A percentile compares a stretch with the other conserved stretches of the same genome.
phyloP scores from a whole-genome alignment of 129 eudicot species.

The Flaveria ramosissima region DNA sequence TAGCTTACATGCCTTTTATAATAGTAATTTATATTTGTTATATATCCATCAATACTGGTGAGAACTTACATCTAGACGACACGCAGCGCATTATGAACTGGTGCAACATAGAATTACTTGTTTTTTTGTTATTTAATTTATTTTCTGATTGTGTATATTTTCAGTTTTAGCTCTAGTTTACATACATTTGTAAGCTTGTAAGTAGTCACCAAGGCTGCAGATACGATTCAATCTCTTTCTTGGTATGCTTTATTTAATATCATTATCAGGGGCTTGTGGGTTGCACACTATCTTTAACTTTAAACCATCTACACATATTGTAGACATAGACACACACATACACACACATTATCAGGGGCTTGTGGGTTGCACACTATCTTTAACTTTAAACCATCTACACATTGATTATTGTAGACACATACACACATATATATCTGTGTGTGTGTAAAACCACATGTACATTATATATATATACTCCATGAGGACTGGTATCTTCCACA shows the following conservation, averaged over 20 bases:
- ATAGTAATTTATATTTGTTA: not conserved
- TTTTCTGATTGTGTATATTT: not conserved
- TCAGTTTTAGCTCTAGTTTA: not conserved
- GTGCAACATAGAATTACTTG: not conserved
- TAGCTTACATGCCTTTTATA: not conserved
- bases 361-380: constrained; percentile 41
- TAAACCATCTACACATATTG: constrained; percentile 28
- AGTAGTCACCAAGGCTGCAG: constrained; percentile 11
- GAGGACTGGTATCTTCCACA: constrained; percentile 29
- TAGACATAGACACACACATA: not conserved
- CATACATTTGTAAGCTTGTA: not conserved
- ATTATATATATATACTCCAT: constrained; percentile 30
- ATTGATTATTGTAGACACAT: constrained; percentile 9
- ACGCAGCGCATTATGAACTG: not conserved
- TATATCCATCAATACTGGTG: not conserved
- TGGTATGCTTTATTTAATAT: constrained; percentile 22
- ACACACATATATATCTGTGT: not conserved
- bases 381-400: constrained; percentile 34
- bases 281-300: constrained; percentile 38
- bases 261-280: constrained; percentile 34
- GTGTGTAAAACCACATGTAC: not conserved
- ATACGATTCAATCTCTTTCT: constrained; percentile 5
- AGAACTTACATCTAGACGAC: not conserved
- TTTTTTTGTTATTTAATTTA: not conserved
- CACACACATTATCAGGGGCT: constrained; percentile 18